Evolutionary conservation across 257 asterid genomes (phyloP).

Genomic region (Nicotiana tomentosiformis): DNA sequence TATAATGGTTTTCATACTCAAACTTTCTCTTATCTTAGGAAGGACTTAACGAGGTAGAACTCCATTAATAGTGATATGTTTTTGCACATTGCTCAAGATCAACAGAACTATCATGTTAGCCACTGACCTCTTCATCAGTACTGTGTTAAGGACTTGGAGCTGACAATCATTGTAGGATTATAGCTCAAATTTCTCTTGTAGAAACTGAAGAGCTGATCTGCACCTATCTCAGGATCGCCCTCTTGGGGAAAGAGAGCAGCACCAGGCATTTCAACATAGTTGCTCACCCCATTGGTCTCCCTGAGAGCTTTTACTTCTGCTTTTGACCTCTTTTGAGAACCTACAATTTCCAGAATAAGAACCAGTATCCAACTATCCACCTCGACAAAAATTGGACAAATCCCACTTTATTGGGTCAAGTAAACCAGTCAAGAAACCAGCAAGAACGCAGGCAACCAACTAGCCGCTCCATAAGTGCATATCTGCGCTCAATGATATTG

Average conservation of each 20-base stretch:
- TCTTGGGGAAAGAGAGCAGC: conserved; percentile 92
- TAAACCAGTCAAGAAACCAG: conserved; percentile 81
- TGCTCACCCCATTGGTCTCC: conserved; percentile 65
- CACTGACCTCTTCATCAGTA: background rate
- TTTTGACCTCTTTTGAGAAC: conserved; percentile 79
- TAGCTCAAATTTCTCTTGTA: conserved; percentile 41
- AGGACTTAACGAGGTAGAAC: background rate
- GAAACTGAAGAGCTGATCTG: conserved; percentile 59
- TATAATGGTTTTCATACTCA: background rate
- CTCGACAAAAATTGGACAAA: conserved; percentile 49
- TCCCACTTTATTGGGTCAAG: conserved; percentile 73
- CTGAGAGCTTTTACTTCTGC: conserved; percentile 87
- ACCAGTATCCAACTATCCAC: conserved; percentile 55
- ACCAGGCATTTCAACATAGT: conserved; percentile 64
- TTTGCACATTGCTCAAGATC: background rate
- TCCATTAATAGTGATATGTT: background rate
- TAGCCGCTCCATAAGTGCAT: conserved; percentile 53
- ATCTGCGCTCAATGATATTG: conserved; percentile 50
- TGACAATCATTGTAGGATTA: background rate
- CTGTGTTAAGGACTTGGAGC: background rate
- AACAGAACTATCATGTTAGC: background rate
- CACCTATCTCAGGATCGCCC: conserved; percentile 67
- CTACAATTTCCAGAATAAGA: conserved; percentile 49
- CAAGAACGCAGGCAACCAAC: conserved; percentile 89
- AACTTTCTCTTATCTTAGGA: background rate